These are phyloP conservation scores for Laguncularia racemosa DNA, from an alignment of 345 rosid genomes.

Conservation along the genomic window DNA sequence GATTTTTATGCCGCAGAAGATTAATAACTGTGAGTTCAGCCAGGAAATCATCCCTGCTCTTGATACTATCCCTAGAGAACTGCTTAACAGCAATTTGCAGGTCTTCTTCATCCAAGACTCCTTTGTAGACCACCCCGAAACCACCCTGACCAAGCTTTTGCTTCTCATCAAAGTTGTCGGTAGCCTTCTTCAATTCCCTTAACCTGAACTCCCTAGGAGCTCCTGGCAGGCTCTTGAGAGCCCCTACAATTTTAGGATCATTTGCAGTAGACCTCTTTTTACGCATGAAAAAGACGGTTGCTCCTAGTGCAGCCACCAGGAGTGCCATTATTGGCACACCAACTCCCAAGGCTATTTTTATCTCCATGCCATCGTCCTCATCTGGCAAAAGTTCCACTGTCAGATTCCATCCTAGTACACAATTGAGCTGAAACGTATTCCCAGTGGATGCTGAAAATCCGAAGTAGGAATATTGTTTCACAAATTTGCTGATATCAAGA, in stretches of 20 bases:
- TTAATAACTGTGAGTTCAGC: constrained; percentile 46
- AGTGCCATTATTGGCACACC: constrained; percentile 21
- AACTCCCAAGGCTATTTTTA: constrained; percentile 18
- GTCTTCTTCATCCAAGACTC: constrained; percentile 2
- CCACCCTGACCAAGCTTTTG: constrained; percentile 46
- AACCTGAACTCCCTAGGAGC: constrained; percentile 40
- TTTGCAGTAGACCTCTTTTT: constrained; percentile 14
- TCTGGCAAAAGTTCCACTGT: constrained; percentile 23
- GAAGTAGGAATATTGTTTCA: constrained; percentile 31
- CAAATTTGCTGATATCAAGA: constrained; percentile 18
- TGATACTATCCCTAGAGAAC: constrained; percentile 35
- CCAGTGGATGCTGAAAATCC: constrained; percentile 48
- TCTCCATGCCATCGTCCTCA: not conserved
- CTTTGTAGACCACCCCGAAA: constrained; percentile 42
- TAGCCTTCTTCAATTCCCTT: constrained; percentile 33
- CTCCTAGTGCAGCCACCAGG: constrained; percentile 6
- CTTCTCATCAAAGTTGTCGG: constrained; percentile 25
- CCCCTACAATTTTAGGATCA: constrained; percentile 25
- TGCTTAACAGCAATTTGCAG: constrained; percentile 41
- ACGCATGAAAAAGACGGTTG: constrained; percentile 10
- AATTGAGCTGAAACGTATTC: constrained; percentile 26
- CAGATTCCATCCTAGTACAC: constrained; percentile 32
- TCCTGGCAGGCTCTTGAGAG: constrained; percentile 41
- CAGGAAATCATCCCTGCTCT: constrained; percentile 43
- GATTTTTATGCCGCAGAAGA: constrained; percentile 42